Percentiles rank a stretch among this genome's conserved stretches.
These are phyloP conservation scores for Nakaseomyces kungkrabaensis DNA, from an alignment of 1,139 yeast genomes.

Conservation along the genomic window DNA sequence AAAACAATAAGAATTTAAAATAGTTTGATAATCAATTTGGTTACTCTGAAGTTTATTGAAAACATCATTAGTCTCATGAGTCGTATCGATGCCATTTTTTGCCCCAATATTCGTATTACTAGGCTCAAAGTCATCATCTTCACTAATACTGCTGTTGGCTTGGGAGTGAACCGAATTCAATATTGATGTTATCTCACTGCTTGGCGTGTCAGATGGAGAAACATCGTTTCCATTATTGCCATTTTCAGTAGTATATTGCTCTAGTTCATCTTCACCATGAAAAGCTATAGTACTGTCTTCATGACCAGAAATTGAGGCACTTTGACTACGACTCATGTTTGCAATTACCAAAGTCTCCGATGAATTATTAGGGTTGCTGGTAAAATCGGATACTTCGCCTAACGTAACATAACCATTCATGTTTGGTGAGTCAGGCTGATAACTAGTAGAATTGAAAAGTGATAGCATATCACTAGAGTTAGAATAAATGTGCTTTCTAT, in stretches of 20 bases:
- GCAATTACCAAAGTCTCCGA: background rate
- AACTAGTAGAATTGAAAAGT: background rate
- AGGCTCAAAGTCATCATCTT: background rate
- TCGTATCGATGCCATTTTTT: background rate
- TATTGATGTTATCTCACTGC: background rate
- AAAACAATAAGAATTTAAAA: slow-evolving; percentile 1
- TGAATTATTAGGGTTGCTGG: background rate
- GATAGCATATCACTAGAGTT: background rate
- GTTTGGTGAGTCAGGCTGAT: background rate
- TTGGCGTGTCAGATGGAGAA: slow-evolving; percentile 1
- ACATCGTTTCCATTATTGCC: background rate
- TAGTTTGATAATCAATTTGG: slow-evolving; percentile 1
- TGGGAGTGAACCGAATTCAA: background rate
- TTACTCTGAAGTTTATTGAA: background rate
- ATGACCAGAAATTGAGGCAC: background rate
- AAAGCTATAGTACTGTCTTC: background rate
- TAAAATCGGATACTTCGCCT: background rate
- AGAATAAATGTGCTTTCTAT: background rate
- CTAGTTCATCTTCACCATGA: background rate
- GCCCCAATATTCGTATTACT: background rate
- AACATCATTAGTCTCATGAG: background rate
- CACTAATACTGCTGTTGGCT: background rate
- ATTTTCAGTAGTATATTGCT: background rate
- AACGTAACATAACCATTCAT: background rate
- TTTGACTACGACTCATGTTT: background rate